Percentiles rank a stretch among this genome's conserved stretches.
phyloP scores from a whole-genome alignment of 1,139 yeast species.

The Nematodospora anomalae region DNA sequence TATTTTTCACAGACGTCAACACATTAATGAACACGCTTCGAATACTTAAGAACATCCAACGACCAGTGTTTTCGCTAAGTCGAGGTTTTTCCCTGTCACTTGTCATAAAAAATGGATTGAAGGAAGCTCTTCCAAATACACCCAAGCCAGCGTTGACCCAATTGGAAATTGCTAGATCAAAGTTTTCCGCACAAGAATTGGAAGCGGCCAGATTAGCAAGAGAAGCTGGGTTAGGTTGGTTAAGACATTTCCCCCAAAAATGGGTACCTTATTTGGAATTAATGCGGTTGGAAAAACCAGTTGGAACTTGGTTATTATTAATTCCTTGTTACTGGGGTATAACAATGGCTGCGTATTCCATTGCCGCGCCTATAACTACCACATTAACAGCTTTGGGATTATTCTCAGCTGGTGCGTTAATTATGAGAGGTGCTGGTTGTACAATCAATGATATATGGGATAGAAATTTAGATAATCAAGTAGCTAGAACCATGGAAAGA shows the following conservation, averaged over 20 bases:
- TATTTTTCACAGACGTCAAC: background rate
- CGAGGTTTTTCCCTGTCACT: conserved; percentile 5
- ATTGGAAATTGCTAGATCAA: conserved; percentile 15
- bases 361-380: conserved; percentile 65
- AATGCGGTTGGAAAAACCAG: conserved; percentile 90
- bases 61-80: background rate
- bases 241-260: conserved; percentile 63
- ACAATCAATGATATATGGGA: conserved; percentile 91
- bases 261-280: conserved; percentile 90
- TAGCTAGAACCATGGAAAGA: conserved; percentile 81
- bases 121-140: background rate
- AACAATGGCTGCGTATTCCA: conserved; percentile 78
- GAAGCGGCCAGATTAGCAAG: conserved; percentile 58
- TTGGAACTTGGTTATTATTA: conserved; percentile 80
- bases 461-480: conserved; percentile 77
- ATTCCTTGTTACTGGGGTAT: conserved; percentile 83
- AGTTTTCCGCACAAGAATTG: conserved; percentile 55
- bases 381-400: conserved; percentile 60
- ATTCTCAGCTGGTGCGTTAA: conserved; percentile 79
- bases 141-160: conserved; percentile 6
- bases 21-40: conserved; percentile 5
- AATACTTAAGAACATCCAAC: conserved; percentile 3
- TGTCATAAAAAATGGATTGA: conserved; percentile 2
- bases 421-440: conserved; percentile 99
- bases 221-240: conserved; percentile 57